phyloP scores from a whole-genome alignment of 2,329 filamentous ascomycete genomes.

The Kalmusia sp. region DNA sequence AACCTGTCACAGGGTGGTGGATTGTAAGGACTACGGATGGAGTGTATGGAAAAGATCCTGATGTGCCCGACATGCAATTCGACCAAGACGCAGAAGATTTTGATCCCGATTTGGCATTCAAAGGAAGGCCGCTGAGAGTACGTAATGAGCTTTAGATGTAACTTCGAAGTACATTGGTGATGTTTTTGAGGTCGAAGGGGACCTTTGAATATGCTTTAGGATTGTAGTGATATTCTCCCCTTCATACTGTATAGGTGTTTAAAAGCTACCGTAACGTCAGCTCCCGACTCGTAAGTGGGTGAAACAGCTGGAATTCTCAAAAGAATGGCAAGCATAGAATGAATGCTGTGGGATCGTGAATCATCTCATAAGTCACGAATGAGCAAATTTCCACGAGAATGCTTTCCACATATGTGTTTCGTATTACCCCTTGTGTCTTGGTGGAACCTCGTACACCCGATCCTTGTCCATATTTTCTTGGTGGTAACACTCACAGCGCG shows the following conservation, averaged over 20 bases:
- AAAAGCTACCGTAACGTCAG: too few species aligned
- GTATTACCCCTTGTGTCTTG: too few species aligned
- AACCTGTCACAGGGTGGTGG: constrained; percentile 11
- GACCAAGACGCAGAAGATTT: constrained; percentile 8
- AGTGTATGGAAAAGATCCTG: constrained; percentile 9
- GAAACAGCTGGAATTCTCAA: too few species aligned
- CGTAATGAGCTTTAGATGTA: background rate
- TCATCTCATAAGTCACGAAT: background rate
- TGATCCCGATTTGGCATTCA: constrained; percentile 8
- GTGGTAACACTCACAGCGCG: too few species aligned
- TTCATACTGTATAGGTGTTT: too few species aligned
- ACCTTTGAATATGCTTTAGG: too few species aligned
- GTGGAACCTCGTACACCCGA: too few species aligned
- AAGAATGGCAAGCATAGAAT: background rate
- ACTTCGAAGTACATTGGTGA: too few species aligned
- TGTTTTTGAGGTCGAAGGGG: too few species aligned
- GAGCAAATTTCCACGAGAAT: background rate
- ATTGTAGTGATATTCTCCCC: too few species aligned
- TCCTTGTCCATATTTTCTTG: too few species aligned
- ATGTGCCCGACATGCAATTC: constrained; percentile 9
- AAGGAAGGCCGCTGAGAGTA: background rate
- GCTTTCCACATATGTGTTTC: background rate
- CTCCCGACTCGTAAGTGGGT: too few species aligned
- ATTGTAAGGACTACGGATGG: constrained; percentile 5
- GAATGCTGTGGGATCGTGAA: background rate